phyloP scores from a whole-genome alignment of 768 basidiomycete species.

The Hygrocybe punicea region DNA sequence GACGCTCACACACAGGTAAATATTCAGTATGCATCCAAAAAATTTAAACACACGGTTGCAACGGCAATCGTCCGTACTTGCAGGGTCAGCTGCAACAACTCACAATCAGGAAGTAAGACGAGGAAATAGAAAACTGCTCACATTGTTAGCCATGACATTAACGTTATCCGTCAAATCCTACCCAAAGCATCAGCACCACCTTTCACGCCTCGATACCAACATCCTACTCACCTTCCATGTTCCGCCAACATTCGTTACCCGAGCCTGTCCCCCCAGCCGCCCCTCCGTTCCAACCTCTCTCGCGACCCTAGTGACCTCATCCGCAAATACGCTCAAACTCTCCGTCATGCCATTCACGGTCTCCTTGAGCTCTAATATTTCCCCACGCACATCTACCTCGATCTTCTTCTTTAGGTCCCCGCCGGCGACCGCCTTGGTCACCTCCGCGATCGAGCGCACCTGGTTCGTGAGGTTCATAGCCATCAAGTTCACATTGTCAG shows the following conservation, averaged over 20 bases:
- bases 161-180: constrained; percentile 89
- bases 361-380: constrained; percentile 85
- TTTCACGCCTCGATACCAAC: background rate
- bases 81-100: constrained; percentile 64
- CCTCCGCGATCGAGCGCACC: constrained; percentile 81
- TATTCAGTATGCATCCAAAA: background rate
- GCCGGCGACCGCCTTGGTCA: constrained; percentile 91
- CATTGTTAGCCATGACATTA: constrained; percentile 93
- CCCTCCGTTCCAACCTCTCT: constrained; percentile 98
- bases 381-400: constrained; percentile 85
- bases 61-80: constrained; percentile 94
- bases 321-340: constrained; percentile 78
- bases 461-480: constrained; percentile 88
- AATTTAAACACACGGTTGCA: constrained; percentile 64
- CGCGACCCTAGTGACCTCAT: constrained; percentile 80
- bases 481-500: constrained; percentile 86
- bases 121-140: constrained; percentile 36
- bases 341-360: constrained; percentile 97
- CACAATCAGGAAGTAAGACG: background rate
- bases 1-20: background rate
- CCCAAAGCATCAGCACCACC: background rate
- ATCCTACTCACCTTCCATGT: constrained; percentile 66
- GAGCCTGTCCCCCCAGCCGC: constrained; percentile 87
- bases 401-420: constrained; percentile 95
- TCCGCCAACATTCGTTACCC: constrained; percentile 90